Conservation (phyloP, 441 rosid species). For the Omphalea diandra region DNA sequence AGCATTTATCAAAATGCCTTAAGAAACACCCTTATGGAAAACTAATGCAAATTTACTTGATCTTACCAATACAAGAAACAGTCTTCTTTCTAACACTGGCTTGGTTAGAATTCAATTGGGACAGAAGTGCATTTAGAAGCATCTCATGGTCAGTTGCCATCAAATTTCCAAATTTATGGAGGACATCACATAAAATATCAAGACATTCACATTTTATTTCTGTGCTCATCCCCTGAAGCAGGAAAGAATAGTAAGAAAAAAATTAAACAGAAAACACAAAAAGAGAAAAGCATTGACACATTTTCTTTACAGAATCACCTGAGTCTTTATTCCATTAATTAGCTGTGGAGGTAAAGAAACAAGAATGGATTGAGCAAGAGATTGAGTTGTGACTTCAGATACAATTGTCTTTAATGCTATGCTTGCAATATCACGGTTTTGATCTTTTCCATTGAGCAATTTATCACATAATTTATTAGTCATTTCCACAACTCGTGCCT, state of each 20-base stretch:
- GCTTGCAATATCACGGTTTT: slow-evolving; percentile 95
- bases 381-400: slow-evolving; percentile 63
- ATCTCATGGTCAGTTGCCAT: slow-evolving; percentile 74
- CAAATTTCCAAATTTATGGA: slow-evolving; percentile 89
- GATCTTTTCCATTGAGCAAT: slow-evolving; percentile 87
- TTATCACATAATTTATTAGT: slow-evolving; percentile 73
- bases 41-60: slow-evolving; percentile 1
- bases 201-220: slow-evolving; percentile 98
- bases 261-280: slow-evolving; percentile 6
- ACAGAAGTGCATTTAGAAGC: slow-evolving; percentile 71
- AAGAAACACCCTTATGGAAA: neutral
- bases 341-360: slow-evolving; percentile 64
- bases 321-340: slow-evolving; percentile 74
- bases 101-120: slow-evolving; percentile 83
- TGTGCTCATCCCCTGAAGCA: slow-evolving; percentile 68
- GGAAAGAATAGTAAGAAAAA: neutral
- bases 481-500: slow-evolving; percentile 78
- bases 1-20: slow-evolving; percentile 7
- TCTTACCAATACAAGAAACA: slow-evolving; percentile 89
- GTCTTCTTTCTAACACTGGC: slow-evolving; percentile 93
- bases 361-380: slow-evolving; percentile 77
- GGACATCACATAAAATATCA: slow-evolving; percentile 93
- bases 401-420: slow-evolving; percentile 91
- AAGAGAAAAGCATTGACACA: neutral
- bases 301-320: slow-evolving; percentile 46